These are phyloP conservation scores for Hexamita inflata DNA, from an alignment of 208 protist genomes.

Conservation along the genomic window DNA sequence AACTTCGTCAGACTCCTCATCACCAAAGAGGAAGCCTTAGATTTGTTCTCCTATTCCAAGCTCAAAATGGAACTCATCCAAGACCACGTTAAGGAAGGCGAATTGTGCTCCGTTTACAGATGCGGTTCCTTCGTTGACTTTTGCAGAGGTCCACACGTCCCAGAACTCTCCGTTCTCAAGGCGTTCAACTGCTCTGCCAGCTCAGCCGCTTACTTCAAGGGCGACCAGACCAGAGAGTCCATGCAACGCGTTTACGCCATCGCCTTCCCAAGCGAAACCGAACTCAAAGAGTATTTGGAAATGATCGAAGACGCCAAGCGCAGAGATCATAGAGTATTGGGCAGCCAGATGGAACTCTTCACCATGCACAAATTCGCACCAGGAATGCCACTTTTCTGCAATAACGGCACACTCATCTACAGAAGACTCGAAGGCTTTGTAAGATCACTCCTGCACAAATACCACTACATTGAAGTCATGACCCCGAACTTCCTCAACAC, in stretches of 20 bases:
- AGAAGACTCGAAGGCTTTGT: constrained; percentile 69
- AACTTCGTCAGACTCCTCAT: constrained; percentile 81
- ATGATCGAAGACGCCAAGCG: constrained; percentile 68
- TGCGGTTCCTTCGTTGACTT: constrained; percentile 75
- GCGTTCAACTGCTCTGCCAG: constrained; percentile 73
- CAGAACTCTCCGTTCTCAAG: constrained; percentile 75
- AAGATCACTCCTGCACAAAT: constrained; percentile 59
- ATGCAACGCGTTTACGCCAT: constrained; percentile 94
- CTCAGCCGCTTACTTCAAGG: constrained; percentile 17
- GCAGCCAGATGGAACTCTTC: constrained; percentile 84
- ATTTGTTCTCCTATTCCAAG: constrained; percentile 74
- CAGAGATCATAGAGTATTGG: constrained; percentile 77
- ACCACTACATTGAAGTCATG: constrained; percentile 87
- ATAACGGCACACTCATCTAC: constrained; percentile 90
- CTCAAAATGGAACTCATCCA: constrained; percentile 73
- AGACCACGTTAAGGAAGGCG: constrained; percentile 67
- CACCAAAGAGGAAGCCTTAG: constrained; percentile 73
- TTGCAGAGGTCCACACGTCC: constrained; percentile 85
- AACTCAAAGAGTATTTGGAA: constrained; percentile 66
- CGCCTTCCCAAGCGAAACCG: constrained; percentile 81
- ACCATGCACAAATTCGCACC: constrained; percentile 88
- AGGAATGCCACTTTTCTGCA: constrained; percentile 88
- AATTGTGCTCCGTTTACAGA: constrained; percentile 80
- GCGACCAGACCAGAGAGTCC: constrained; percentile 19
- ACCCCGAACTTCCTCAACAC: constrained; percentile 93